Base-by-base conservation (phyloP, 768 basidiomycete species). In the Mrakia gelida region DNA sequence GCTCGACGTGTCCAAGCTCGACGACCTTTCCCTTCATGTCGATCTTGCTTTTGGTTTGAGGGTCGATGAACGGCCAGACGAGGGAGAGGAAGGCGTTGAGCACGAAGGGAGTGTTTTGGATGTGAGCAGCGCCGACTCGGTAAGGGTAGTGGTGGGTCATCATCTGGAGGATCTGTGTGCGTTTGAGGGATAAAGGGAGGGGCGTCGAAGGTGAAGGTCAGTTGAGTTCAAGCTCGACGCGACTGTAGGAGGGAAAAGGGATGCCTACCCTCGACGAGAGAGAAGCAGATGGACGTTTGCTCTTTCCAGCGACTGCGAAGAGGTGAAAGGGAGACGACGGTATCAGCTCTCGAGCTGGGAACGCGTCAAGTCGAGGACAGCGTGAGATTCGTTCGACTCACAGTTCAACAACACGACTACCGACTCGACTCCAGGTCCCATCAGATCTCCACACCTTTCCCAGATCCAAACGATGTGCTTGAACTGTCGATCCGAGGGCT, bases 21-120 rank as follows among this genome's bases (percentile, higher is more conserved):
- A 63, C 43, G 49, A 68, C 75, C 30, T 54, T 45, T 5, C 75
- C 75, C 75, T 75, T 75, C n/a, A 11, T 65, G 63, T 75, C 75
- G 63, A 75, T 28, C 49, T 56, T 52, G 49, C 23, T 21, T 15
- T 54, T 45, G 21, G 75, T 75, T 3, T 52, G 18, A n/a, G 75
- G 49, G 65, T 75, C 75, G 65, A 75, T 75, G 18, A 65, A 68
- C 0, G 75, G 75, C 75, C 75, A 75, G 49, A 49, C 43, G 43
- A 75, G 30, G 8, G 63, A 21, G 32, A 75, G 65, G 63, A 75
- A 75, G 15, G 75, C 75, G 49, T 68, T 67, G 21, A 75, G 75
- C 16, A 75, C 65, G 11, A 75, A 68, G 11, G 75, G 75, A 45
- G 75, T 75, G 75, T 75, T 75, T 23, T 54, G 75, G 21, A 75